A percentile compares a stretch with the other conserved stretches of the same genome.
phyloP scores from a whole-genome alignment of 2,329 filamentous ascomycete genomes.

The Claviceps humidiphila region DNA sequence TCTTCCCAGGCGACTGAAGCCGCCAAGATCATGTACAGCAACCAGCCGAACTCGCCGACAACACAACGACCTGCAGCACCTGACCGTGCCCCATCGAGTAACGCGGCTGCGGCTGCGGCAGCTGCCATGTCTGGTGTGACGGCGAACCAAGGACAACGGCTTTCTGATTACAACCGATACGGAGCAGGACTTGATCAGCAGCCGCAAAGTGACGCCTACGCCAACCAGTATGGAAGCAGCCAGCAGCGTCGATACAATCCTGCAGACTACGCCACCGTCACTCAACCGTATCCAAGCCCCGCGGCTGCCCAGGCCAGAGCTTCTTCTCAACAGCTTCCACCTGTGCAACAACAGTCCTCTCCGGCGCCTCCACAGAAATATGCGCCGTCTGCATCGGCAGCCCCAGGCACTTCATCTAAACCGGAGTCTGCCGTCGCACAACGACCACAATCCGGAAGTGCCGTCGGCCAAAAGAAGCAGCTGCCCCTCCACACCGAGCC shows the following conservation, averaged over 20 bases:
- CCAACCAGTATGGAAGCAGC: conserved; percentile 18
- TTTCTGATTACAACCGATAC: conserved; percentile 22
- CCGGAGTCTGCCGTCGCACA: conserved; percentile 22
- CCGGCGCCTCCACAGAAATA: conserved; percentile 24
- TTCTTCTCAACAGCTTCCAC: conserved; percentile 12
- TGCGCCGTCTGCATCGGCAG: conserved; percentile 15
- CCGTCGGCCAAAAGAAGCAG: conserved; percentile 36
- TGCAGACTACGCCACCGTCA: conserved; percentile 56
- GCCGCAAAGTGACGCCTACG: conserved; percentile 23
- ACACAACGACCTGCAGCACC: conserved; percentile 37
- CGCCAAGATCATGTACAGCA: conserved; percentile 48
- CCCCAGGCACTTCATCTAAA: conserved; percentile 19
- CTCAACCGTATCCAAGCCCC: conserved; percentile 27
- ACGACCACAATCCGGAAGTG: conserved; percentile 17
- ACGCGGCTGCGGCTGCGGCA: conserved; percentile 44
- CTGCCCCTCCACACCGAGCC: conserved; percentile 58
- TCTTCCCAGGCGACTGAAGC: conserved; percentile 43
- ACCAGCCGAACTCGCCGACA: conserved; percentile 37
- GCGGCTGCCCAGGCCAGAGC: conserved; percentile 19
- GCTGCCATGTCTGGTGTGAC: conserved; percentile 41
- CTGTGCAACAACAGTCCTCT: conserved; percentile 17
- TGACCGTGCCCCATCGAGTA: conserved; percentile 39
- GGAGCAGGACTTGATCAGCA: conserved; percentile 20
- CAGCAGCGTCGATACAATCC: conserved; percentile 58
- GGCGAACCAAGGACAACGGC: conserved; percentile 21